Percentiles rank a stretch among this genome's conserved stretches.
Evolutionary conservation across 371 early-diverging fungal species (phyloP).

Genomic region (Haplosporangium sp.): DNA sequence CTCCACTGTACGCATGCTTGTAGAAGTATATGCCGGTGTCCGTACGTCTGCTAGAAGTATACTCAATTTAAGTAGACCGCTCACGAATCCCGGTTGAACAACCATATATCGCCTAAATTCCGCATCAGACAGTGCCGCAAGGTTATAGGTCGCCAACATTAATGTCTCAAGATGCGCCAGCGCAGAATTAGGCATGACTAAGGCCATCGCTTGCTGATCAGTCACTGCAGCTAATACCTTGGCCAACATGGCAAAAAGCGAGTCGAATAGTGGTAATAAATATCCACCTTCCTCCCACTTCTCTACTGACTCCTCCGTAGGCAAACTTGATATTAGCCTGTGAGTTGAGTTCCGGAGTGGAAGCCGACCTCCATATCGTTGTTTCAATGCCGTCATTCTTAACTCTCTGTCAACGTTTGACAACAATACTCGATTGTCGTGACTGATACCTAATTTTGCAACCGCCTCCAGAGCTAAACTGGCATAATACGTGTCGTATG

Average conservation of each 20-base stretch:
- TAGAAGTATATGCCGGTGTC: conserved; percentile 41
- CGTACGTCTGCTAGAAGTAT: conserved; percentile 66
- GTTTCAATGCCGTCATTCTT: conserved; percentile 18
- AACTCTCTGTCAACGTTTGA: conserved; percentile 53
- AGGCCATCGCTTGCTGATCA: conserved; percentile 16
- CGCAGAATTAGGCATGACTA: conserved; percentile 40
- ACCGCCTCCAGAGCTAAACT: conserved; percentile 67
- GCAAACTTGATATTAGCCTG: background rate
- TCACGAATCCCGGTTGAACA: conserved; percentile 57
- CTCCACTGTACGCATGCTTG: conserved; percentile 52
- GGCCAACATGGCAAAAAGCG: conserved; percentile 60
- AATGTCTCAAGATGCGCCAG: conserved; percentile 67
- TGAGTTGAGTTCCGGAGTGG: conserved; percentile 4
- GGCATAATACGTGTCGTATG: conserved; percentile 70
- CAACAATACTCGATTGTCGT: conserved; percentile 65
- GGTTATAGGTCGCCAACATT: conserved; percentile 67
- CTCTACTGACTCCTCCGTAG: conserved; percentile 50
- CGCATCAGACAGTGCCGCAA: conserved; percentile 59
- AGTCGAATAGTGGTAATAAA: conserved; percentile 57
- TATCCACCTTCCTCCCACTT: conserved; percentile 58
- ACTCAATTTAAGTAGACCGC: conserved; percentile 62
- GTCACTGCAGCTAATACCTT: conserved; percentile 54
- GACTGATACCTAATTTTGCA: conserved; percentile 68
- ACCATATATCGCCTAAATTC: conserved; percentile 56
- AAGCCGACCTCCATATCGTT: conserved; percentile 18